Evolutionary conservation across 2,329 filamentous ascomycete genomes (phyloP), one percentile per base, ranked within the genome.

Genomic region (Pseudocercospora cruenta): DNA sequence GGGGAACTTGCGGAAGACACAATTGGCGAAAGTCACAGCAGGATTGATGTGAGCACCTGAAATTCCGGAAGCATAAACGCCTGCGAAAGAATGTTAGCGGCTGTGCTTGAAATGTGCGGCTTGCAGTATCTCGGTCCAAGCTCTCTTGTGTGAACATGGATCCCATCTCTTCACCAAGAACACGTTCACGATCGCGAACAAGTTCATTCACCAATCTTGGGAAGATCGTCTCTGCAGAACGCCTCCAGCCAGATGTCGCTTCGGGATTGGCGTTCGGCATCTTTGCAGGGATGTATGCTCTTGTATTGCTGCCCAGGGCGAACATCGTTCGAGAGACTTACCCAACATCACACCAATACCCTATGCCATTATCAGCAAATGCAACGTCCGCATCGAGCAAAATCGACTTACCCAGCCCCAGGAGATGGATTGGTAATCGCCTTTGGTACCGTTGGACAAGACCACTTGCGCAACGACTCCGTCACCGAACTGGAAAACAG

Each of bases 1-100:
- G 14, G 71, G 70, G n/a, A 71, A 71, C 22, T 62, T 58, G 60
- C 90, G 88, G 77, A 85, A 91, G 54, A 92, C 78, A 74, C 90
- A 91, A 77, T 88, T 90, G 69, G 86, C 84, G 49, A 92, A 84
- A 0, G 90, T 92, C 16, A 92, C 86, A n/a, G 88, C 90, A 16
- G 77, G 77, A 61, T 79, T 79, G 65, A 79, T 74, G 66, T 78
- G 76, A 7, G 71, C 77, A 43, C 78, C 78, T 28, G 71, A 74
- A 47, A 75, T 76, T 31, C 75, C 76, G 14, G 72, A 74, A 0
- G 71, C 67, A 61, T 79, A 79, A 14, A 77, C 78, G 24, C 55
- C 55, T 58, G 55, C n/a, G 22, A 43, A 33, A 10, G 1, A 43
- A 39, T 26, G 55, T 58, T 26, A 58, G 55, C 55, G 55, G 55